phyloP scores from a whole-genome alignment of 768 basidiomycete species.

The Cantharellus anzutake region DNA sequence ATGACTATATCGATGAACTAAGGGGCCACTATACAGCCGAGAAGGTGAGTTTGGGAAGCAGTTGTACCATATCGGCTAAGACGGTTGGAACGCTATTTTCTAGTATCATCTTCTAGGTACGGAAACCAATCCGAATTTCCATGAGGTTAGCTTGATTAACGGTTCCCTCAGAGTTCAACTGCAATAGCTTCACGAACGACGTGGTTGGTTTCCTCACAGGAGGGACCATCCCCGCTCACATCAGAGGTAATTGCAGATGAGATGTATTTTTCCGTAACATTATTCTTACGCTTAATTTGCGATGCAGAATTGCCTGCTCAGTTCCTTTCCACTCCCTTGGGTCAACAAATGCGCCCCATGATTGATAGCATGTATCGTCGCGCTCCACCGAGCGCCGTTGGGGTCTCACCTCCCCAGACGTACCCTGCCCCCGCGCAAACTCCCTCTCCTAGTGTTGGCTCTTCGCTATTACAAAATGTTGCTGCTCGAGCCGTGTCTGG shows the following conservation, averaged over 20 bases:
- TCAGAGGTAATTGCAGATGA: slow-evolving; percentile 35
- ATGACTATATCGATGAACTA: slow-evolving; percentile 65
- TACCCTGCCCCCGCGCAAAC: slow-evolving; percentile 18
- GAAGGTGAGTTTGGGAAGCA: slow-evolving; percentile 33
- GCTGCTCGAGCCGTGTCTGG: slow-evolving; percentile 9
- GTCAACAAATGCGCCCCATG: slow-evolving; percentile 65
- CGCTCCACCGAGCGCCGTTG: too few species aligned
- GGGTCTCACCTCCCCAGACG: slow-evolving; percentile 11
- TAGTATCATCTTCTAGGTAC: slow-evolving; percentile 65
- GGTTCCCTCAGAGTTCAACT: slow-evolving; percentile 44
- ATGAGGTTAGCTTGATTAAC: slow-evolving; percentile 13
- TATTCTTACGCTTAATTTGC: background rate
- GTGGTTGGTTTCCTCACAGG: slow-evolving; percentile 77
- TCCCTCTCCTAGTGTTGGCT: background rate
- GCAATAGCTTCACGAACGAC: slow-evolving; percentile 88
- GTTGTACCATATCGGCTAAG: background rate
- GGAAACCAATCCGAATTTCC: background rate
- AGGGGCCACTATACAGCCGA: slow-evolving; percentile 71
- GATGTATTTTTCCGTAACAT: background rate
- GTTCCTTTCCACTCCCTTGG: slow-evolving; percentile 80
- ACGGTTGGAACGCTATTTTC: too few species aligned
- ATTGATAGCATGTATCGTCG: slow-evolving; percentile 79
- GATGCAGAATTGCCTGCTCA: slow-evolving; percentile 52
- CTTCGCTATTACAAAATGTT: slow-evolving; percentile 1
- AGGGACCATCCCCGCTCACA: slow-evolving; percentile 56